phyloP scores from a whole-genome alignment of 306 rosid species.

The Trifolium dubium region DNA sequence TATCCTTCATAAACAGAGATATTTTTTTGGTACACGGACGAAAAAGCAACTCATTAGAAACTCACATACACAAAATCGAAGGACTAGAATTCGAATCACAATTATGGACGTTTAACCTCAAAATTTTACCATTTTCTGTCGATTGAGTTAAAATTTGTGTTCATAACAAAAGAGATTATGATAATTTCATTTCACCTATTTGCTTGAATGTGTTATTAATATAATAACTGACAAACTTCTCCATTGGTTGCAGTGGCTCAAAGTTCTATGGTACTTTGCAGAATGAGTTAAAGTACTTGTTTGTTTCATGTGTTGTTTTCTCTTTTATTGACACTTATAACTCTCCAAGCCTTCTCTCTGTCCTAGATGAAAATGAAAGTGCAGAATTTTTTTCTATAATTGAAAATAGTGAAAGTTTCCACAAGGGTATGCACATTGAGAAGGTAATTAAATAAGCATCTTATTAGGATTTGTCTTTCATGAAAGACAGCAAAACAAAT shows the following conservation, averaged over 20 bases:
- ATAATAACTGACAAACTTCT: constrained; percentile 51
- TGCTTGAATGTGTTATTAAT: constrained; percentile 38
- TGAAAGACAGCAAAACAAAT: constrained; percentile 54
- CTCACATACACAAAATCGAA: no score
- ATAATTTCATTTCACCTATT: constrained; percentile 26
- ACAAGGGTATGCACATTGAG: constrained; percentile 45
- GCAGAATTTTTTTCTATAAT: constrained; percentile 51
- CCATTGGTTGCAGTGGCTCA: constrained; percentile 54
- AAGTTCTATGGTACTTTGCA: constrained; percentile 54
- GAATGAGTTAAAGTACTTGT: constrained; percentile 55
- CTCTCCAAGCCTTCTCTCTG: constrained; percentile 47
- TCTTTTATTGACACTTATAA: constrained; percentile 62
- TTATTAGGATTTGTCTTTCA: constrained; percentile 71
- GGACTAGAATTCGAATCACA: no score
- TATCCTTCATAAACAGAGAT: constrained; percentile 18
- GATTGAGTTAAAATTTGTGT: no score
- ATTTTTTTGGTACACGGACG: no score
- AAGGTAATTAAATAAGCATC: constrained; percentile 71
- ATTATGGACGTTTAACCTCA: no score
- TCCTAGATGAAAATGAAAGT: constrained; percentile 69
- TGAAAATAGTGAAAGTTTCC: constrained; percentile 53
- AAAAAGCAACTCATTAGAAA: no score
- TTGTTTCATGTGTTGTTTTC: constrained; percentile 76
- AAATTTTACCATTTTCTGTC: no score
- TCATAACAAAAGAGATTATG: background rate